Evolutionary conservation across 805 yeast species (phyloP), one percentile per base, ranked within the genome.

Genomic region (Ogataea saltuana): DNA sequence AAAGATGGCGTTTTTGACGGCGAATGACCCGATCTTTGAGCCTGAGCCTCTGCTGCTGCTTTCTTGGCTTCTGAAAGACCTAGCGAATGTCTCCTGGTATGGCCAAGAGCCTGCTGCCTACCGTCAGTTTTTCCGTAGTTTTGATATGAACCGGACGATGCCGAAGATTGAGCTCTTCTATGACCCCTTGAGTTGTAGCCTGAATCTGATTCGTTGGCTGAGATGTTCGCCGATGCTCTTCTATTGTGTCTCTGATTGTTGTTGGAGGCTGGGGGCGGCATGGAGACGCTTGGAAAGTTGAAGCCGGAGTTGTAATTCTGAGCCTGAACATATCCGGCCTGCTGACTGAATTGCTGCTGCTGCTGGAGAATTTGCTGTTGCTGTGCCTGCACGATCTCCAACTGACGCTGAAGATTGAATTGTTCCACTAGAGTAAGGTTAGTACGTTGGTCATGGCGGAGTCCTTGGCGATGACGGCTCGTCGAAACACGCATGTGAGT

Each of bases 41-140:
- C 83, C 59, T 83, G 88, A 28, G 82, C 90, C 53, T 82, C 83
- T 4, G 97, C 97, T n/a, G 99, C 99, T 6, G 97, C 97, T 54
- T 83, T 83, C 56, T 87, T 89, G 10, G 98, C 98, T 66, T 91
- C 99, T 41, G 82, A 82, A 45, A 91, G 72, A 2, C 95, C 97
- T 46, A 91, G 70, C 0, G 97, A 89, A 63, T 91, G 98, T 63
- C 99, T 80, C 69, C 99, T 81, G 31, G 74, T 70, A 61, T 91
- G 99, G 26, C 97, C 96, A 47, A 71, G 67, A 12, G 68, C 69
- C 37, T 70, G 61, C 30, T 55, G 60, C 33, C 57, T 51, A 29
- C 48, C 32, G 29, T 51, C 57, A 3, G 51, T 39, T 28, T 53
- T 58, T 18, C 43, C 50, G 32, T 40, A 49, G 8, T 33, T 45